Evolutionary conservation across 1,284 basidiomycete species (phyloP), one percentile per base, ranked within the genome.

Genomic region (Pascua sp.): DNA sequence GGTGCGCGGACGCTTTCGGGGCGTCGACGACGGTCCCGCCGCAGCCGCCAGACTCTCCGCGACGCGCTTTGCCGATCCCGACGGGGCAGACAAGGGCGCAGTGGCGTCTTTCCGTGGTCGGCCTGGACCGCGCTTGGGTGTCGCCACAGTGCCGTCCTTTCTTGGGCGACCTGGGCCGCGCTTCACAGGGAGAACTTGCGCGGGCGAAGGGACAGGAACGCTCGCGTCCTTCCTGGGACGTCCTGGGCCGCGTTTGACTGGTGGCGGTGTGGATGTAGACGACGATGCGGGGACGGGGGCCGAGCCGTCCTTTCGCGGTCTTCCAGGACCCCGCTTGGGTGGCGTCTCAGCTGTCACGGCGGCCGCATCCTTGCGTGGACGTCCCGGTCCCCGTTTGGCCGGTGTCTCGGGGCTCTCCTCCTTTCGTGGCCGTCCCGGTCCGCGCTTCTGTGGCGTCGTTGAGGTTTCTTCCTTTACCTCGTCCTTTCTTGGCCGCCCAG

Each of bases 31-130:
- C 24, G 24, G 7, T 7, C 24, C 24, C 7, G 51, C 24, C 11
- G 42, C 51, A 4, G 52, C 52, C 0, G 51, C 49, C 11, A 59
- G 57, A 11, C 41, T 49, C 24, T 51, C 53, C 2, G 53, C 53
- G 11, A 55, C 55, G 32, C 55, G 53, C 43, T 55, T 55, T 37
- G 44, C 46, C 5, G 56, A 57, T 12, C 39, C 12, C 24, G 24
- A 32, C 17, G 38, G 47, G 11, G 47, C 38, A 18, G 17, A 12
- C 39, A 18, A 7, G 18, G 55, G 44, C 16, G 44, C 47, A 8
- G 39, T 47, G 13, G 4, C 41, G 49, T 37, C 42, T 39, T 42
- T 42, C 32, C 36, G 42, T 32, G 49, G 49, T 1, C 49, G 49
- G 5, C 49, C 49, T 32, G 24, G 24, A 7, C 24, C 24, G 3